These are phyloP conservation scores for Marchantia polymorpha DNA, from an alignment of 225 moss, liverwort and hornwort species.

Conservation along the genomic window DNA sequence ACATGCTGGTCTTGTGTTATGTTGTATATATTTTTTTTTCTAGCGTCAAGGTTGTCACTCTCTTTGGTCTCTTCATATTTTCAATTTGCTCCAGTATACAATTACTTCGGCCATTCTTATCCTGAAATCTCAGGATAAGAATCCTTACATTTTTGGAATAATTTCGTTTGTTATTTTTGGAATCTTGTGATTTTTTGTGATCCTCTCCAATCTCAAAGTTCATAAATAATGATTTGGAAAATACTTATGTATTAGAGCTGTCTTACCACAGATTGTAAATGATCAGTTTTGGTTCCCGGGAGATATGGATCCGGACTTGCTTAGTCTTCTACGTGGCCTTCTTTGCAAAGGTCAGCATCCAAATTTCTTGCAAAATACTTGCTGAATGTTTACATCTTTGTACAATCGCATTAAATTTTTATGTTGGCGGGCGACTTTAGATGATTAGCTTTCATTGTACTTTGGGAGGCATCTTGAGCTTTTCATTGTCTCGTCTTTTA, in stretches of 20 bases:
- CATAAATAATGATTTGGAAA: neutral
- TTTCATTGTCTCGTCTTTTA: conserved; percentile 30
- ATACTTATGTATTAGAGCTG: neutral
- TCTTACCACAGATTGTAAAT: conserved; percentile 59
- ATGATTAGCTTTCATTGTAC: neutral
- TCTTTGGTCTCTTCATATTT: too few species aligned
- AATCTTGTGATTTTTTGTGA: too few species aligned
- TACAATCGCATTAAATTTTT: neutral
- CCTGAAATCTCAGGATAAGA: too few species aligned
- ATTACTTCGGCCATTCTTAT: too few species aligned
- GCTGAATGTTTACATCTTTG: neutral
- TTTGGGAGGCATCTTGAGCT: neutral
- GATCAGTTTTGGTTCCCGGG: conserved; percentile 56
- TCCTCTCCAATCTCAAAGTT: too few species aligned
- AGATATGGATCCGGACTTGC: conserved; percentile 57
- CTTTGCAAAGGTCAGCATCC: conserved; percentile 74
- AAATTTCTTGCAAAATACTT: neutral
- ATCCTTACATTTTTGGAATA: too few species aligned
- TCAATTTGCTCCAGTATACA: too few species aligned
- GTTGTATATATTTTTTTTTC: neutral
- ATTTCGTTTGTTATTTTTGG: too few species aligned
- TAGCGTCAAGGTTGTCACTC: too few species aligned
- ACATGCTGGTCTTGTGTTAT: neutral
- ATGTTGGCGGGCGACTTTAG: neutral
- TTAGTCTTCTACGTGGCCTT: conserved; percentile 60